Conservation (phyloP, 306 rosid species). For the Gillenia trifoliata region DNA sequence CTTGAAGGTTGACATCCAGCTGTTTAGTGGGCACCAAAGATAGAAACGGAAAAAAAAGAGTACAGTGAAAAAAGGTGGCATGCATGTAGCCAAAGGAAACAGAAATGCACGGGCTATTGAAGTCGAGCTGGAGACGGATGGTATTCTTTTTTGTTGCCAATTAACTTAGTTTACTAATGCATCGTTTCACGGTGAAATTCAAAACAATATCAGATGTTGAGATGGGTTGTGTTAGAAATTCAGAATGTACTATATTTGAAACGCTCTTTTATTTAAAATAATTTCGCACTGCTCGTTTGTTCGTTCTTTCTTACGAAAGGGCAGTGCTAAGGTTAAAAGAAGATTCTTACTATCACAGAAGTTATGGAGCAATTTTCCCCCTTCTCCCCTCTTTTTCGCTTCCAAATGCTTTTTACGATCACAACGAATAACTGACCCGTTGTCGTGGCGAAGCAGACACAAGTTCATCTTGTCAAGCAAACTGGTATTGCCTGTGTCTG, state of each 20-base stretch:
- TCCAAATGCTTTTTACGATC: background rate
- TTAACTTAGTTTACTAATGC: background rate
- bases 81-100: background rate
- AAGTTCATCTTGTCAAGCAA: background rate
- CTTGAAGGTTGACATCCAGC: constrained; percentile 56
- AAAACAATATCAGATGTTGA: background rate
- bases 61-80: background rate
- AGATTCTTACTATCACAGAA: background rate
- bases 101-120: background rate
- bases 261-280: background rate
- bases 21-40: background rate
- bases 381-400: background rate
- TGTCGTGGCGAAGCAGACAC: background rate
- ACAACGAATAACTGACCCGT: background rate
- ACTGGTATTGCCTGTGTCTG: background rate
- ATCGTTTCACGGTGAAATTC: constrained; percentile 2
- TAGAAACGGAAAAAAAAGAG: background rate
- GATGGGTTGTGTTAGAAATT: background rate
- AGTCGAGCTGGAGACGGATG: background rate
- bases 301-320: background rate
- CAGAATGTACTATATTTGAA: constrained; percentile 11
- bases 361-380: background rate
- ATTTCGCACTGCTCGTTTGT: background rate
- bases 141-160: background rate
- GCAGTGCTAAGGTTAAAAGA: background rate